Evolutionary conservation across 495 filamentous ascomycete species (phyloP).

Genomic region (Penicillium ochrochloron): DNA sequence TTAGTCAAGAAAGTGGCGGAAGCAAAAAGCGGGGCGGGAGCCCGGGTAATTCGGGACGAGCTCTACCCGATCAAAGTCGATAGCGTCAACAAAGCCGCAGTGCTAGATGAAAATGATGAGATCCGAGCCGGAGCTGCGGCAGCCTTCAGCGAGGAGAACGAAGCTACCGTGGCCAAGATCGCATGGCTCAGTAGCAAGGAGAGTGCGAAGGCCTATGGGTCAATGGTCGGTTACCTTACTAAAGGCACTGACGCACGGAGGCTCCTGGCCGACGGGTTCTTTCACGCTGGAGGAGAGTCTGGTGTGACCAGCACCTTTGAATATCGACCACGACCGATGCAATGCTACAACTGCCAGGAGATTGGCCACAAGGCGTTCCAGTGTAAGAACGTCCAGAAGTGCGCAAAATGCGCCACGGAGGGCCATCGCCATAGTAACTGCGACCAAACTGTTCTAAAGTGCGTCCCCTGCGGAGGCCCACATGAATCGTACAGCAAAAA

Average conservation of each 20-base stretch:
- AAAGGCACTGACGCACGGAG: no score
- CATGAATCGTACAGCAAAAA: slow-evolving; percentile 32
- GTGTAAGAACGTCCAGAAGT: slow-evolving; percentile 34
- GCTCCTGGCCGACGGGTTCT: slow-evolving; percentile 19
- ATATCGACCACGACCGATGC: slow-evolving; percentile 29
- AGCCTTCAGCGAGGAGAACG: slow-evolving; percentile 30
- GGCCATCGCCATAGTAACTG: slow-evolving; percentile 34
- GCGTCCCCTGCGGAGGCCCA: slow-evolving; percentile 4
- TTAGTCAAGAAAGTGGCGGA: slow-evolving; percentile 35
- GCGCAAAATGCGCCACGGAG: slow-evolving; percentile 33
- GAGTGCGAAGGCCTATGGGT: slow-evolving; percentile 30
- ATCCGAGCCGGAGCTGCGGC: slow-evolving; percentile 19
- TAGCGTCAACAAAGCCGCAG: slow-evolving; percentile 34
- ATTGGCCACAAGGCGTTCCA: slow-evolving; percentile 19
- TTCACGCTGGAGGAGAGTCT: slow-evolving; percentile 33
- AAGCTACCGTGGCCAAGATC: slow-evolving; percentile 30
- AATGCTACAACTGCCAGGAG: slow-evolving; percentile 38
- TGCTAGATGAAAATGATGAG: slow-evolving; percentile 30
- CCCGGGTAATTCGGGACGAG: slow-evolving; percentile 38
- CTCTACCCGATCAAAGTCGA: slow-evolving; percentile 41
- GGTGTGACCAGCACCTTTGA: slow-evolving; percentile 30
- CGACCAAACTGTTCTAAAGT: slow-evolving; percentile 1
- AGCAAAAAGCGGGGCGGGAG: slow-evolving; percentile 25
- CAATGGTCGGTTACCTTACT: no score
- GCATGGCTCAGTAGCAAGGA: slow-evolving; percentile 42